phyloP scores from a whole-genome alignment of 257 asterid species.

The Rehmannia glutinosa region DNA sequence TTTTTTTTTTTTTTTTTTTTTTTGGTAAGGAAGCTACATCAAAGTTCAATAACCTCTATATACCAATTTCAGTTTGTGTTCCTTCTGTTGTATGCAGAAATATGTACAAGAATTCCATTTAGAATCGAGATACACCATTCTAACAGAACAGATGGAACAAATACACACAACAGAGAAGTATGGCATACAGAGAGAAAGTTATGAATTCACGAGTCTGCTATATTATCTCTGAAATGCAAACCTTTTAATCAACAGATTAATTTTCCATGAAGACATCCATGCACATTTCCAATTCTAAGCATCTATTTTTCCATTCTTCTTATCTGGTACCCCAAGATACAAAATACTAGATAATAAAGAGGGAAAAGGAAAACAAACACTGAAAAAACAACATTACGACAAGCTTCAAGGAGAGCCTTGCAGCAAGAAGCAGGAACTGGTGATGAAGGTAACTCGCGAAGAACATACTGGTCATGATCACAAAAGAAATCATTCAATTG shows the following conservation, averaged over 20 bases:
- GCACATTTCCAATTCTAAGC: constrained; percentile 4
- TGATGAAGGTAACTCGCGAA: constrained; percentile 95
- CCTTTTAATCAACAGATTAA: not conserved
- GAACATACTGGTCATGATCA: constrained; percentile 59
- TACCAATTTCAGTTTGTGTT: not conserved
- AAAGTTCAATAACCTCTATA: not conserved
- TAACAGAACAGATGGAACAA: not conserved
- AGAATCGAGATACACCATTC: too few species aligned
- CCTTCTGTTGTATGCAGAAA: too few species aligned
- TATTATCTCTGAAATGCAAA: not conserved
- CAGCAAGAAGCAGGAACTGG: constrained; percentile 99
- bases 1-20: too few species aligned
- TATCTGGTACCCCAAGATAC: constrained; percentile 10
- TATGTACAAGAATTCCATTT: too few species aligned
- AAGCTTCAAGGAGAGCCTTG: constrained; percentile 96
- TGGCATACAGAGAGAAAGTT: not conserved
- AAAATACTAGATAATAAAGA: constrained; percentile 9
- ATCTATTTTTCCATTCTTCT: not conserved
- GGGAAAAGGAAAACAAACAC: not conserved
- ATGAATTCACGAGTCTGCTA: not conserved
- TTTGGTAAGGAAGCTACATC: not conserved
- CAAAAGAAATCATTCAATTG: constrained; percentile 12
- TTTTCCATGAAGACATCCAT: constrained; percentile 5
- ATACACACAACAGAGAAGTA: not conserved
- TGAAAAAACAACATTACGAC: constrained; percentile 73